These are phyloP conservation scores for Phialemonium atrogriseum DNA, from an alignment of 2,329 filamentous ascomycete genomes.

Conservation along the genomic window DNA sequence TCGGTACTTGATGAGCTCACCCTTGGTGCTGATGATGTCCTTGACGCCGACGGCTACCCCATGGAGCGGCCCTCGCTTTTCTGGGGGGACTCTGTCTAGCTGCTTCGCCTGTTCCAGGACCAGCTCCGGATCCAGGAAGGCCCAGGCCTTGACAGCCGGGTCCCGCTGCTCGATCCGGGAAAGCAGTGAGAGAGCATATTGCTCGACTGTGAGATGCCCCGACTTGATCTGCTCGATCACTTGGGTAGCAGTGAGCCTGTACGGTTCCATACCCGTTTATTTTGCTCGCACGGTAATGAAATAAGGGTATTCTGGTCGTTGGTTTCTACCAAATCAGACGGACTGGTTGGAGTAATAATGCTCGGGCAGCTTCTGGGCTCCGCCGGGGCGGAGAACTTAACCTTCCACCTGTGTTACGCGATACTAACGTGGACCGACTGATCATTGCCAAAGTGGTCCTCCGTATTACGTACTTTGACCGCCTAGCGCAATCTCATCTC, in stretches of 20 bases:
- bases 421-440: too few species aligned
- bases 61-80: constrained; percentile 45
- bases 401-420: too few species aligned
- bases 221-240: not conserved
- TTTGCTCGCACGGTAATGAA: too few species aligned
- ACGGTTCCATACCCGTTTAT: too few species aligned
- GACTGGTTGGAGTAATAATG: too few species aligned
- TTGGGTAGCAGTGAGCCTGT: constrained; percentile 1
- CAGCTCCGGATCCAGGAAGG: constrained; percentile 32
- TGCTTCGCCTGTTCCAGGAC: constrained; percentile 39
- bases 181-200: constrained; percentile 39
- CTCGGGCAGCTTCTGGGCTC: too few species aligned
- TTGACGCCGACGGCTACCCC: constrained; percentile 52
- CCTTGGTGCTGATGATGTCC: constrained; percentile 50
- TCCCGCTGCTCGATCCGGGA: constrained; percentile 35
- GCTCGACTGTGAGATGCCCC: constrained; percentile 29
- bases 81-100: constrained; percentile 39
- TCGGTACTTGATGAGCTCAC: constrained; percentile 14
- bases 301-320: too few species aligned
- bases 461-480: too few species aligned
- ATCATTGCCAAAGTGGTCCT: too few species aligned
- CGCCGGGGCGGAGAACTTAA: too few species aligned
- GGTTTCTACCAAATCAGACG: too few species aligned
- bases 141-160: constrained; percentile 40
- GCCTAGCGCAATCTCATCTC: too few species aligned